Conservation (phyloP, 2,329 filamentous ascomycete species). For the Xylariaceae sp. region DNA sequence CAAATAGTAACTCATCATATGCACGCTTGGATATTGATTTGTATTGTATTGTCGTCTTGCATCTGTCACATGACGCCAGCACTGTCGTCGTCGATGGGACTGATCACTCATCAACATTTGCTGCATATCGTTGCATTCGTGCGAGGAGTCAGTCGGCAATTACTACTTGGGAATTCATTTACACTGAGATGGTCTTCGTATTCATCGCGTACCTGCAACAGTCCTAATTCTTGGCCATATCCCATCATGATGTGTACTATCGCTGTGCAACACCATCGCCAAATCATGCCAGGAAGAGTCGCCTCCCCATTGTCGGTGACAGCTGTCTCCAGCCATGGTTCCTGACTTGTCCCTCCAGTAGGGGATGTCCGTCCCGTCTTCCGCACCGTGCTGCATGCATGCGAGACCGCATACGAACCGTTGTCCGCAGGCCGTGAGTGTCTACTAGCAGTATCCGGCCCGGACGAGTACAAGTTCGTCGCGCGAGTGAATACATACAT, state of each 20-base stretch:
- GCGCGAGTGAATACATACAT: slow-evolving; percentile 27
- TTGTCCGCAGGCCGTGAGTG: slow-evolving; percentile 39
- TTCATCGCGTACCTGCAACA: too few relatives aligned
- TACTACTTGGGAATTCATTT: too few relatives aligned
- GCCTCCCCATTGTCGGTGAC: neutral
- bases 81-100: neutral
- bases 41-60: neutral
- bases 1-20: too few relatives aligned
- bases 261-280: neutral
- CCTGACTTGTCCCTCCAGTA: slow-evolving; percentile 29
- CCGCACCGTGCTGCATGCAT: slow-evolving; percentile 31
- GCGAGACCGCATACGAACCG: slow-evolving; percentile 40
- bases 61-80: neutral
- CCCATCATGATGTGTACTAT: neutral
- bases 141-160: neutral
- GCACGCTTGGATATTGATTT: too few relatives aligned
- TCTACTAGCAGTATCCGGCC: slow-evolving; percentile 34
- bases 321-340: neutral
- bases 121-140: too few relatives aligned
- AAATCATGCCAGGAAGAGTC: neutral
- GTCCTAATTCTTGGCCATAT: too few relatives aligned
- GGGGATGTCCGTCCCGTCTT: slow-evolving; percentile 36
- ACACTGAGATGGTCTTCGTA: too few relatives aligned
- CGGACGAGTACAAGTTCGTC: slow-evolving; percentile 38
- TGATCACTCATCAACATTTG: neutral